Evolutionary conservation across 805 yeast genomes (phyloP), one percentile per base, ranked within the genome.

Genomic region (Metschnikowia proteae): DNA sequence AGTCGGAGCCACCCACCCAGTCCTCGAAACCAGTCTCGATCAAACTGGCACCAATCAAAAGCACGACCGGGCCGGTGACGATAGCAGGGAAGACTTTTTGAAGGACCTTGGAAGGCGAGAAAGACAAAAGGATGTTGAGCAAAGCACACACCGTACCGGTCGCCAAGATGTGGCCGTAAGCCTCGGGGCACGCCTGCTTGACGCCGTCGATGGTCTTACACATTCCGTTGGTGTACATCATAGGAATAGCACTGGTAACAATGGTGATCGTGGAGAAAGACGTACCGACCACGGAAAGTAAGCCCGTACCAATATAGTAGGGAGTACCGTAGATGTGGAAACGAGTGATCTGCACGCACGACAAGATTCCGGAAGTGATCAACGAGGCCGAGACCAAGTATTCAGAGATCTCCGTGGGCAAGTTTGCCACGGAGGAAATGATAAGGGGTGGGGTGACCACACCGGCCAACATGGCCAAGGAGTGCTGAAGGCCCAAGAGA

Each of bases 51-150:
- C 97, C 97, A 61, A 90, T 89, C 31, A 90, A 75, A 47, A 90
- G 67, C 29, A 90, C 96, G 40, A 90, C 96, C 7, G 96, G 96
- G 49, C 97, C 97, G 28, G 96, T 90, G 52, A 91, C 97, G 46
- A 88, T 70, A 33, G 96, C 91, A 17, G 97, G 97, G 73, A 90
- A 90, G 32, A 87, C 60, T 51, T 75, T 81, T 65, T 86, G 89
- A 55, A 90, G 74, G 10, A 76, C 55, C 33, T 73, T 76, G 4
- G 96, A 82, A 8, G 97, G 97, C 57, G 84, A 65, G 64, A 91
- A 90, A 0, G 96, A 85, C 45, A 88, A 63, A 6, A 76, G 57
- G 36, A 91, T 75, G 72, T 88, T 95, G 22, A 90, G 60, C 33
- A 91, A 71, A 3, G 89, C 87, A 68, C 96, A 88, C 22, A 80